Evolutionary conservation across 148 eudicot species (phyloP), one percentile per base, ranked within the genome.

Genomic region (Nyssa sinensis): DNA sequence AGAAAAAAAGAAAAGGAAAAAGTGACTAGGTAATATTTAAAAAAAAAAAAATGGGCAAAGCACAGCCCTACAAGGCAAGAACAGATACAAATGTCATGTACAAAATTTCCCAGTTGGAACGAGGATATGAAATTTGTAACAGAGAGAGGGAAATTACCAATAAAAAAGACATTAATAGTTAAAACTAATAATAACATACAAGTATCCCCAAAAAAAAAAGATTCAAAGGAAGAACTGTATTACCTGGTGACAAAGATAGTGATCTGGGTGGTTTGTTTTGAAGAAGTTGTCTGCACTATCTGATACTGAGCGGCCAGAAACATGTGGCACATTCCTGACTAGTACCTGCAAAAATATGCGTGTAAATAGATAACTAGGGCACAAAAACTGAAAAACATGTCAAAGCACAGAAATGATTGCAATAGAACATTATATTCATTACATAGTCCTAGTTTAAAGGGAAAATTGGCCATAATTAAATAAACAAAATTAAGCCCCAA

Each of bases 191-290:
- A 13, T 75, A n/a, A 34, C 30, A 64, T 39, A 31, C 30, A 58
- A 64, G 29, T 55, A 3, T 35, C 29, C 4, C 17, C 35, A 64
- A 25, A 63, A 61, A 21, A 69, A 23, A 47, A 14, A 14, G 41
- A 51, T 37, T 6, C 3, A 28, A 21, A 21, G 14, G n/a, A 28
- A 27, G 57, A 23, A 44, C 11, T 60, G 41, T 32, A 51, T 76
- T 78, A 92, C 98, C 97, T 95, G 97, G 81, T 92, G 94, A 78
- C 91, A 87, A 31, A 95, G 88, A 78, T 95, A 95, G 58, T 93
- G 91, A 78, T 86, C 80, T 2, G 84, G 89, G 67, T 95, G 97
- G 82, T 92, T 90, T 80, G 81, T 92, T 84, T 81, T 83, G 81
- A 95, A 95, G 81, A 88, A 95, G 37, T 63, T 81, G 24, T 95